These are phyloP conservation scores for Kickxella alabastrina DNA, from an alignment of 192 early-diverging fungal species.

Conservation along the genomic window DNA sequence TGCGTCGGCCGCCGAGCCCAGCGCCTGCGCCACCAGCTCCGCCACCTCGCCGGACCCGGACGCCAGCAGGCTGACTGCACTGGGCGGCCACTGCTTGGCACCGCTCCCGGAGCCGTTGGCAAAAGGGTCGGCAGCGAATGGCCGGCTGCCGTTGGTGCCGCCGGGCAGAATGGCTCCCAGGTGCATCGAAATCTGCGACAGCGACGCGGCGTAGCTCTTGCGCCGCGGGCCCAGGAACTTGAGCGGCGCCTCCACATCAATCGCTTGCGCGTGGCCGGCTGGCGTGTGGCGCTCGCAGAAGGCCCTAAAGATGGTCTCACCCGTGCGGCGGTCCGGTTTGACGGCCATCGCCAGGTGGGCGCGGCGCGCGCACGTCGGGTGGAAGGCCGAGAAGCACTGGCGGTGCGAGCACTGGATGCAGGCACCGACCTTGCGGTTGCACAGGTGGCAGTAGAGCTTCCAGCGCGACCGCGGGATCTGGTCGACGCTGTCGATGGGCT, in stretches of 20 bases:
- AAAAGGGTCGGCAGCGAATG: neutral
- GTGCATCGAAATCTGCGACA: conserved; percentile 22
- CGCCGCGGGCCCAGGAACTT: conserved; percentile 11
- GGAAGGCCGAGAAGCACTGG: conserved; percentile 87
- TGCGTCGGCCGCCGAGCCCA: conserved; percentile 1
- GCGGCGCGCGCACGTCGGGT: conserved; percentile 87
- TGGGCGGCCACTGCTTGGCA: conserved; percentile 7
- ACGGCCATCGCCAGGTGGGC: conserved; percentile 87
- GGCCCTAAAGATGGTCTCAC: conserved; percentile 63
- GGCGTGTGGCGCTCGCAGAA: conserved; percentile 94
- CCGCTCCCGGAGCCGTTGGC: neutral
- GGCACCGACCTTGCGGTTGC: conserved; percentile 75
- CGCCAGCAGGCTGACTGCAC: conserved; percentile 4
- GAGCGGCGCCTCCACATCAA: conserved; percentile 35
- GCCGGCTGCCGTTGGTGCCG: neutral
- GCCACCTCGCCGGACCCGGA: conserved; percentile 3
- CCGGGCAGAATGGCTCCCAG: conserved; percentile 14
- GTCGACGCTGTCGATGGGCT: conserved; percentile 92
- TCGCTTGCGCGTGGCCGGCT: conserved; percentile 32
- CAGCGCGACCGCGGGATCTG: conserved; percentile 86
- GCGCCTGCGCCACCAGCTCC: conserved; percentile 6
- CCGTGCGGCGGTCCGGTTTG: conserved; percentile 54
- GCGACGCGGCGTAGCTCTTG: conserved; percentile 5
- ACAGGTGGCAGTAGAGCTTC: conserved; percentile 85
- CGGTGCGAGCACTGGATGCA: conserved; percentile 94